These are phyloP conservation scores for Luffa acutangula DNA, from an alignment of 306 rosid genomes.

Conservation along the genomic window DNA sequence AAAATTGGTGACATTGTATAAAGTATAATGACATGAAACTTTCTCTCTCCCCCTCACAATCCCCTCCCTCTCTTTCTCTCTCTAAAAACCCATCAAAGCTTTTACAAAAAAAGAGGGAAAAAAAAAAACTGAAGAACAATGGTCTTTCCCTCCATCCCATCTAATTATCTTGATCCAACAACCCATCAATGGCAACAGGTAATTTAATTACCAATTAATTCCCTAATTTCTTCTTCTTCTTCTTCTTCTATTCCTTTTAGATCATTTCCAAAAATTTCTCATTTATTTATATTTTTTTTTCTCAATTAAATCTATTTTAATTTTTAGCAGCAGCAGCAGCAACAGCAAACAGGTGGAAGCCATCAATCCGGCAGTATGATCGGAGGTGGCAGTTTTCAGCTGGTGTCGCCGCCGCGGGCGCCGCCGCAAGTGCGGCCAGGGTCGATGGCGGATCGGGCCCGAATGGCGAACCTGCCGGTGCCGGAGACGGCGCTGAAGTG, in stretches of 20 bases:
- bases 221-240: constrained; percentile 12
- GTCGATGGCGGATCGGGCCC: constrained; percentile 75
- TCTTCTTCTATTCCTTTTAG: neutral
- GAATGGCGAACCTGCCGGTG: constrained; percentile 72
- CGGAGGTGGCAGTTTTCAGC: constrained; percentile 23
- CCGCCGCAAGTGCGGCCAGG: constrained; percentile 44
- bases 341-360: constrained; percentile 6
- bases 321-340: constrained; percentile 33
- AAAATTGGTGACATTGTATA: constrained; percentile 1
- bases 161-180: constrained; percentile 68
- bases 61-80: constrained; percentile 16
- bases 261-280: neutral
- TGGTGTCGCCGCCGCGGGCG: constrained; percentile 17
- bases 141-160: constrained; percentile 83
- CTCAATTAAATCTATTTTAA: neutral
- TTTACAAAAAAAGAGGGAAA: constrained; percentile 59
- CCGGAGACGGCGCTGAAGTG: constrained; percentile 60
- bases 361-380: constrained; percentile 7
- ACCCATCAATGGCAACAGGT: constrained; percentile 57
- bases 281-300: neutral
- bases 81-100: constrained; percentile 27
- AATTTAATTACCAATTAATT: constrained; percentile 27
- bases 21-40: neutral
- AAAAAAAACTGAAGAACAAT: constrained; percentile 25
- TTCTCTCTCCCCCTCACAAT: neutral